Evolutionary conservation across 2,329 filamentous ascomycete species (phyloP), one percentile per base, ranked within the genome.

Genomic region (Mycosphaerella arachidis): DNA sequence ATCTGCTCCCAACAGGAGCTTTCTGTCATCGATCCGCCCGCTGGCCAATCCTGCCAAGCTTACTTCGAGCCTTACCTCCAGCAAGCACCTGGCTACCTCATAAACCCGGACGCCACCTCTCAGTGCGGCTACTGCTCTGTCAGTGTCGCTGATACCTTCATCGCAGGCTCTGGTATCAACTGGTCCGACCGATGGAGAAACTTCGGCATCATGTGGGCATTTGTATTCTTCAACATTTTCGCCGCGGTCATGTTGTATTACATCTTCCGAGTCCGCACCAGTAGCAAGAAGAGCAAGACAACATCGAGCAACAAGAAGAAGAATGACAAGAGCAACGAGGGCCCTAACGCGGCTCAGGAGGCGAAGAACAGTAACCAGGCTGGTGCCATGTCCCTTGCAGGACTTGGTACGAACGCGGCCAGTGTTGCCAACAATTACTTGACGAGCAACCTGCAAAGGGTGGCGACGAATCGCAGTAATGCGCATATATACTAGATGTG

Each of bases 151-250:
- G 78, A 85, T 63, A 74, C 77, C 37, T 84, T 79, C 72, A 71
- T 85, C 48, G 69, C 70, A 0, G 53, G 63, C 1, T 72, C 77
- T 5, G 72, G 68, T 18, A 79, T 80, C 54, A 72, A 72, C 59
- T 84, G 75, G 67, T 63, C 67, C 0, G 73, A 83, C 30, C 74
- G 84, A n/a, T 83, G 81, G 81, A 74, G 82, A 50, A 81, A 84
- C 64, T 82, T 70, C 56, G 82, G 82, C 2, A 73, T 85, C 51
- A 71, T 84, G 57, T 83, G 79, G 74, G 80, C 71, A 2, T 84
- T 76, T 61, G 74, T 83, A 55, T 72, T 77, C 40, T 82, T 84
- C 70, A 85, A 85, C 65, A 69, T 80, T 18, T 63, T 71, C 31
- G 79, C 71, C 0, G 81, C 82, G 0, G 69, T 82, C 8, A 73